Percentiles rank a stretch among this genome's conserved stretches.
Evolutionary conservation across 2,329 filamentous ascomycete genomes (phyloP).

Genomic region (Talaromyces pinophilus): DNA sequence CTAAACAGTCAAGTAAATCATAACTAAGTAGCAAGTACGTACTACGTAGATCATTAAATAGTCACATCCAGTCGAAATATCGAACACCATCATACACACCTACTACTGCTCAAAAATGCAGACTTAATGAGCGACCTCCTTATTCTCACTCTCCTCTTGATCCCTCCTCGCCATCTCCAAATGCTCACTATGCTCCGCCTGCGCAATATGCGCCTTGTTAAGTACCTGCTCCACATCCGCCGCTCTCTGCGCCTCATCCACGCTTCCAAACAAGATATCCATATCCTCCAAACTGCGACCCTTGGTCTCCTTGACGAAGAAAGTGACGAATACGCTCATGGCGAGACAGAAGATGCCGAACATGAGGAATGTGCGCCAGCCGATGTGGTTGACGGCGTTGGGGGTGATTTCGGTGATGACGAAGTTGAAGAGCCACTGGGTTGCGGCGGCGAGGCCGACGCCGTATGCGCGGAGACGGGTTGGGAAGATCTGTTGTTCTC

Average conservation of each 20-base stretch:
- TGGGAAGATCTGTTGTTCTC: conserved; percentile 38
- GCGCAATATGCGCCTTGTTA: conserved; percentile 10
- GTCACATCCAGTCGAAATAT: background rate
- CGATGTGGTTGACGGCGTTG: conserved; percentile 43
- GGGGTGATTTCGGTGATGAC: conserved; percentile 47
- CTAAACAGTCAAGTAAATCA: background rate
- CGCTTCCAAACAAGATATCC: conserved; percentile 30
- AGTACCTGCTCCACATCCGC: conserved; percentile 23
- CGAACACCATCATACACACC: background rate
- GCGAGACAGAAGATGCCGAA: conserved; percentile 42
- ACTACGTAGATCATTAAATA: background rate
- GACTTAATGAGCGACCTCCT: background rate
- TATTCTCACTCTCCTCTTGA: background rate
- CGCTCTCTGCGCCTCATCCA: conserved; percentile 20
- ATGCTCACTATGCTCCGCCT: conserved; percentile 16
- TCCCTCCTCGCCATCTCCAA: background rate
- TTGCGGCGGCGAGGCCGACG: conserved; percentile 39
- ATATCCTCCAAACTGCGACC: conserved; percentile 45
- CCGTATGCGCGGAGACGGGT: conserved; percentile 43
- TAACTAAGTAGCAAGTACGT: background rate
- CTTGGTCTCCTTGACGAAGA: conserved; percentile 46
- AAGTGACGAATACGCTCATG: conserved; percentile 36
- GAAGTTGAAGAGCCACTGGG: conserved; percentile 47
- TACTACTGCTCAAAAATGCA: background rate
- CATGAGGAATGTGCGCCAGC: conserved; percentile 44